Conservation (phyloP, 345 rosid genomes). For the Nasturtium officinale region DNA sequence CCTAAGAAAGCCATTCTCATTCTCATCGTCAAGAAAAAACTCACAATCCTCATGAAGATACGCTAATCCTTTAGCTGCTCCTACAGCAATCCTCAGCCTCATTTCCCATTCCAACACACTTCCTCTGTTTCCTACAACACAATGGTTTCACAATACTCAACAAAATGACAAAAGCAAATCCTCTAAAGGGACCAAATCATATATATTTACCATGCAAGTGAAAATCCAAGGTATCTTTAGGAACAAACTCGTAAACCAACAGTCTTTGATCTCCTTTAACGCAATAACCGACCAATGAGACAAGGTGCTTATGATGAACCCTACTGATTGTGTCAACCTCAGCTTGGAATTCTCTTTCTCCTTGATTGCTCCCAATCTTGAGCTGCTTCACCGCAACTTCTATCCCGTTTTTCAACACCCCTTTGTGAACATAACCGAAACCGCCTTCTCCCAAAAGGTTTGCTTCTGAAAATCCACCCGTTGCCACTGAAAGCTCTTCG, state of each 20-base stretch:
- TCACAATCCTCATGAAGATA: conserved; percentile 96
- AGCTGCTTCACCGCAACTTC: conserved; percentile 83
- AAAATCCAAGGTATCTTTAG: conserved; percentile 67
- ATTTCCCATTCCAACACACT: conserved; percentile 66
- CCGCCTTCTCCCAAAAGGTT: conserved; percentile 87
- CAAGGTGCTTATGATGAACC: conserved; percentile 89
- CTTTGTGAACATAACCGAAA: conserved; percentile 83
- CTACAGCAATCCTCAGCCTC: conserved; percentile 80
- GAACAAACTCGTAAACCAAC: conserved; percentile 71
- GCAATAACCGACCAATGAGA: conserved; percentile 77
- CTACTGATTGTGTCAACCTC: conserved; percentile 91
- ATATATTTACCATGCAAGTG: conserved; percentile 64
- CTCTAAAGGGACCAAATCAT: background rate
- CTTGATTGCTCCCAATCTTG: conserved; percentile 74
- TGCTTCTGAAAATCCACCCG: conserved; percentile 59
- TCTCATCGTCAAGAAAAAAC: conserved; percentile 21
- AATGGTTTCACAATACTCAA: conserved; percentile 25
- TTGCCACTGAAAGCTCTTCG: conserved; percentile 67
- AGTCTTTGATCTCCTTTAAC: conserved; percentile 57
- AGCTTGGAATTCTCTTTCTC: conserved; percentile 75
- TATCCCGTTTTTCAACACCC: conserved; percentile 63
- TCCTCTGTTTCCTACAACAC: conserved; percentile 56
- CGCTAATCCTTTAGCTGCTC: conserved; percentile 89
- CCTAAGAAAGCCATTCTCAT: background rate
- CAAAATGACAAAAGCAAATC: conserved; percentile 17